These are phyloP conservation scores for Psidium guajava DNA, from an alignment of 345 rosid genomes.

Conservation along the genomic window DNA sequence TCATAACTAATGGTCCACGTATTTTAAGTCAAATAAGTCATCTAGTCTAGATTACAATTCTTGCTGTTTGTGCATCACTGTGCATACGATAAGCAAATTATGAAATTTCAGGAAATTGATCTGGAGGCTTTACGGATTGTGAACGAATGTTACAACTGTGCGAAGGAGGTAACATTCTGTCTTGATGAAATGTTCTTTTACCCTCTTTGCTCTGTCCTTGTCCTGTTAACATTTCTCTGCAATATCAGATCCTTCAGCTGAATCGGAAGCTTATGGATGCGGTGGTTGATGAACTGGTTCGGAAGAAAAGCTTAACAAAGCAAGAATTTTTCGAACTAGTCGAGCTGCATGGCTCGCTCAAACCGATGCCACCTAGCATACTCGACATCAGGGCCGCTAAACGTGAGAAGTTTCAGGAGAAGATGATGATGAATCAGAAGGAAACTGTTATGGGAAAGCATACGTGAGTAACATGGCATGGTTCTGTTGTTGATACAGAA, in stretches of 20 bases:
- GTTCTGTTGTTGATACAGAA: neutral
- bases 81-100: neutral
- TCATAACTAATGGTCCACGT: neutral
- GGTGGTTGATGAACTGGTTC: slow-evolving; percentile 51
- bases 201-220: neutral
- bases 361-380: slow-evolving; percentile 52
- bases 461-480: neutral
- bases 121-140: slow-evolving; percentile 57
- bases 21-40: neutral
- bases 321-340: slow-evolving; percentile 62
- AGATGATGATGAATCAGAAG: slow-evolving; percentile 24
- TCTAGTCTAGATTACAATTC: neutral
- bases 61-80: neutral
- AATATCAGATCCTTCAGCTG: slow-evolving; percentile 39
- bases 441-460: neutral
- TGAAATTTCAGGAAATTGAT: slow-evolving; percentile 61
- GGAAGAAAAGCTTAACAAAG: slow-evolving; percentile 65
- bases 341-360: slow-evolving; percentile 49
- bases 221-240: neutral
- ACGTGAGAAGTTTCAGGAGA: slow-evolving; percentile 44
- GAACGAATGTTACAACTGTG: slow-evolving; percentile 58
- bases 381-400: slow-evolving; percentile 55
- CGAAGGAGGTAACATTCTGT: slow-evolving; percentile 54
- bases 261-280: slow-evolving; percentile 65
- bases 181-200: neutral